Evolutionary conservation across 805 yeast species (phyloP), one percentile per base, ranked within the genome.

Genomic region (Danielia reshetovae): DNA sequence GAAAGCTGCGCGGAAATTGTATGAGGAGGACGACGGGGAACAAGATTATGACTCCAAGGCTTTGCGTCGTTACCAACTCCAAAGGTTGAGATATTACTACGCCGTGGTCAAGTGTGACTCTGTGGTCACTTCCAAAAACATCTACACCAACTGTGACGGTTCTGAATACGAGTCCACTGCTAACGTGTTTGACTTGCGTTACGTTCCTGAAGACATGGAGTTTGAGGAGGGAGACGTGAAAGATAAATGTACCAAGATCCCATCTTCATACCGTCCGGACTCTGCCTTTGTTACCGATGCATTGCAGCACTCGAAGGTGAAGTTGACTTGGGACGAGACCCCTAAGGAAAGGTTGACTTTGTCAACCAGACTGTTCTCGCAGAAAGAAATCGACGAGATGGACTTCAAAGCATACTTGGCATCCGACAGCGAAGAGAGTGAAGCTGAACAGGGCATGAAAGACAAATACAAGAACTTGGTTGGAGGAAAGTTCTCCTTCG

Each of bases 261-360:
- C 97, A 5, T 62, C 78, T 2, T 75, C 75, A 31, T 93, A 93
- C 60, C 80, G 77, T 46, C 98, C 98, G 13, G 69, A 69, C 35
- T 52, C 68, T 2, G 68, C 72, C 7, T 93, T 93, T 59, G 85
- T 85, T 19, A 93, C 98, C 3, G 97, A 86, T 62, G 98, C 98
- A 0, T 70, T 93, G 40, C 96, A 93, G 57, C 96, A 88, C 55
- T 89, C 97, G 11, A 93, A 89, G 52, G 98, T 93, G 32, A 89
- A 86, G 58, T 70, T 93, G 46, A 89, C 97, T 0, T 93, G 98
- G 98, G 98, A 93, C 60, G 97, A 90, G 63, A 94, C 97, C 0
- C 97, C 98, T 5, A 81, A 79, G 38, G 97, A 88, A 52, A 76
- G 98, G 52, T 59, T 77, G 12, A 77, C 82, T 39, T 58, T 89